Evolutionary conservation across 2,329 filamentous ascomycete genomes (phyloP), one percentile per base, ranked within the genome.

Genomic region (Diaporthe destruens): DNA sequence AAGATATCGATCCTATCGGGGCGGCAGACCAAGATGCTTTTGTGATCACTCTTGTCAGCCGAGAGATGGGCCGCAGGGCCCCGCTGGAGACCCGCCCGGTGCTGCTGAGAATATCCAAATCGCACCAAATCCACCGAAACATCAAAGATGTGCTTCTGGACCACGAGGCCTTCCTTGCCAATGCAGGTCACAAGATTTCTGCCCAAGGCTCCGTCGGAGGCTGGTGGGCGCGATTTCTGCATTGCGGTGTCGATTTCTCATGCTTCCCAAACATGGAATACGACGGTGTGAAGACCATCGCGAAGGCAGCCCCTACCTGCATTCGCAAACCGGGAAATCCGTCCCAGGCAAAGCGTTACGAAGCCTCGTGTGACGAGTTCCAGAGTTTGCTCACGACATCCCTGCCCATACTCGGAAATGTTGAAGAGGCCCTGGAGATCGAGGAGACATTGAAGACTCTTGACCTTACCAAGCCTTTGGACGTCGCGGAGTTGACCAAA

Each of bases 21-120:
- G n/a, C 39, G 6, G 69, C 77, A 3, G 53, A 76, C 6, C 39
- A 77, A 6, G 81, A 82, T 71, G 65, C 72, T 7, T 81, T 78
- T 32, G 76, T 81, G 23, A 76, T 82, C 29, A 77, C 81, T 6
- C 2, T 49, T 11, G 53, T 61, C 23, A 61, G 49, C 54, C 71
- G 73, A 4, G 73, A 74, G n/a, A 74, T 74, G 71, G 73, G 73
- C 8, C 68, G 71, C 25, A 69, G 51, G 7, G 71, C 73, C 3
- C 4, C n/a, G 8, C 36, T 57, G 6, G 71, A 74, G 44, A 42
- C 49, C 12, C 71, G 73, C 29, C 66, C 71, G 3, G 67, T 71
- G 18, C 70, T 78, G 47, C 65, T 59, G 29, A 16, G 67, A 23
- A 55, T 72, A 12, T 11, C 72, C 3, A 63, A 72, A 9, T 47